phyloP scores from a whole-genome alignment of 805 yeast genomes.

The Candida parachauliodes region DNA sequence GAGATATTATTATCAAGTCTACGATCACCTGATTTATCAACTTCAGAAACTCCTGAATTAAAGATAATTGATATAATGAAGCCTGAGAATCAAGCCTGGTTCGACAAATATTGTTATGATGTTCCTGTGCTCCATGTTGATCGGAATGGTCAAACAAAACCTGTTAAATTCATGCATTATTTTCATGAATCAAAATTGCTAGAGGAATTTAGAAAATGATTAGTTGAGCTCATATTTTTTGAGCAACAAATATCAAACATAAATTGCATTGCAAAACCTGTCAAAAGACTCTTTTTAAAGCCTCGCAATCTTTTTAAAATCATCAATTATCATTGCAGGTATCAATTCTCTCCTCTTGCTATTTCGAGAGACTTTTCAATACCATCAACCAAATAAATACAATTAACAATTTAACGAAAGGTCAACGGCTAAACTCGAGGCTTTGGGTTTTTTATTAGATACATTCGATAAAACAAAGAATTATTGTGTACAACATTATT shows the following conservation, averaged over 20 bases:
- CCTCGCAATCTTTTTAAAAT: too few species aligned
- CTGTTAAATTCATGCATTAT: slow-evolving; percentile 66
- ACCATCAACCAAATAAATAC: too few species aligned
- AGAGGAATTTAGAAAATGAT: slow-evolving; percentile 45
- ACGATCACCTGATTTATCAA: slow-evolving; percentile 21
- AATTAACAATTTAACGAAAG: too few species aligned
- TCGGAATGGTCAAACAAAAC: slow-evolving; percentile 40
- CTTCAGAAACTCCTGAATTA: slow-evolving; percentile 25
- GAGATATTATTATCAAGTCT: slow-evolving; percentile 44
- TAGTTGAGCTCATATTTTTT: background rate
- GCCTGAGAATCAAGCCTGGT: slow-evolving; percentile 60
- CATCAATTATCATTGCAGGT: too few species aligned
- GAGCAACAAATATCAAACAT: too few species aligned
- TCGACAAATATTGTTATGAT: slow-evolving; percentile 71
- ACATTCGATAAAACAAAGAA: too few species aligned
- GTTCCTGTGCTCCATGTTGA: slow-evolving; percentile 76
- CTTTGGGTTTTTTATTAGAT: too few species aligned
- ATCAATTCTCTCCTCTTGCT: too few species aligned
- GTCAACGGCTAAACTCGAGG: too few species aligned
- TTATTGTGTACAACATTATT: too few species aligned
- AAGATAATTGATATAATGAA: slow-evolving; percentile 54
- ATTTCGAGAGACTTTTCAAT: too few species aligned
- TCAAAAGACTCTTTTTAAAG: too few species aligned
- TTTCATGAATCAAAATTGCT: slow-evolving; percentile 52
- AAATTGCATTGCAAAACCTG: background rate